Evolutionary conservation across 2,329 filamentous ascomycete genomes (phyloP), one percentile per base, ranked within the genome.

Genomic region (Claviceps spartinae): DNA sequence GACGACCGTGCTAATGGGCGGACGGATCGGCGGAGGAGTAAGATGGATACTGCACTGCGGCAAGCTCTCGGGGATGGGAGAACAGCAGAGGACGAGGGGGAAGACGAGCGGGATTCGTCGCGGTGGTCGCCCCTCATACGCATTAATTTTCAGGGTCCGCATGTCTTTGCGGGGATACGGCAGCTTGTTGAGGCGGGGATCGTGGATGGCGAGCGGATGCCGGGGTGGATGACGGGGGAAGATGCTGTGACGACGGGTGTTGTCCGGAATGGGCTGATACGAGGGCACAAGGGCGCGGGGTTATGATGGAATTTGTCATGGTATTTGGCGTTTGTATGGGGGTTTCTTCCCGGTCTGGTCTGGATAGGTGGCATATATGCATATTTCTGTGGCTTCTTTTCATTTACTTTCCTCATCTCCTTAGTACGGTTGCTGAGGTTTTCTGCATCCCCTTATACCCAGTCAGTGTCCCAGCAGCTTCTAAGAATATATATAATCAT

Each of bases 191-290:
- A 94, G 65, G 70, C 79, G 16, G 88, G 87, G 0, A 74, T 86
- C 49, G 72, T 95, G 26, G 81, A 94, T 62, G 84, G 87, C 1
- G 77, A 82, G 60, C 78, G 73, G 51, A 90, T 94, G 85, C 88
- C 89, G 0, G 85, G 85, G 0, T 95, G 88, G 88, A 84, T 95
- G 83, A 93, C 88, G 1, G 89, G 88, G 2, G 88, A 95, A 61
- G 85, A 88, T 45, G 85, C 83, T 0, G 81, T 93, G 5, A 93
- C 86, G 50, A 74, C 82, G 40, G 85, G 86, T 0, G 76, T 80
- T 30, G 80, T 94, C 4, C 76, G 74, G 56, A 67, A 79, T 54
- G 87, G 88, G 2, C 74, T 82, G 55, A 81, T 89, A 60, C 69
- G 69, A 44, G 79, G 77, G 1, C 68, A 77, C 59, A 79, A 74